Base-by-base conservation (phyloP, 2,329 filamentous ascomycete species). In the Pseudopyricularia cyperi region DNA sequence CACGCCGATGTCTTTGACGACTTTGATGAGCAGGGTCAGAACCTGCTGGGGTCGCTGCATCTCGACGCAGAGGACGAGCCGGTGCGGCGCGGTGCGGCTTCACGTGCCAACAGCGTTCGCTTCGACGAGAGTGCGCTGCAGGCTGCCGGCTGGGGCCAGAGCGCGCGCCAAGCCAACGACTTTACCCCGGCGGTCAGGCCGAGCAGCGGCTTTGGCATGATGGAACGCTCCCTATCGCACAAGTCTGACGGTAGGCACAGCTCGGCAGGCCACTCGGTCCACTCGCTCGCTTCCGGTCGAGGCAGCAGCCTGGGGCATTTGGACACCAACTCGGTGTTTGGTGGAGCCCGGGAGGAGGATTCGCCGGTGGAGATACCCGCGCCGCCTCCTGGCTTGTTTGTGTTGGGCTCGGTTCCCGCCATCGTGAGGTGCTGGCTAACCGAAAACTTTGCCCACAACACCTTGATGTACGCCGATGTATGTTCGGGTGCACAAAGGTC, bases 351-450 rank as follows among this genome's bases (percentile, higher is more conserved):
- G 49, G 77, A 82, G 35, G 79, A 82, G 52, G 80, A 82, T 53
- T 87, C 85, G 32, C 82, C 87, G 11, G 67, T 86, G 50, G 82
- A 87, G 52, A 80, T 83, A 26, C 83, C 84, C 26, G 81, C 79
- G 42, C 85, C 91, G 42, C 87, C 90, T 17, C 88, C 89, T 34
- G 88, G 89, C 8, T 75, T 96, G 54, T 89, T 89, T 63, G 78
- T 95, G 51, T 74, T 96, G 15, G 89, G 91, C 12, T 85, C 90
- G 7, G 89, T 95, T 6, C 93, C 93, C 6, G 88, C 89, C 30
- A 95, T 98, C 58, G 87, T 97, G 53, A 85, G 93, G 55, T 98
- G 93, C 71, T 97, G 93, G 90, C 74, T 97, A 59, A 91, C 87
- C 26, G 85, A 83, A 34, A 84, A 88, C 61, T 97, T 95, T 68